Conservation (phyloP, 2,329 filamentous ascomycete species). For the Chlorencoelia australis region DNA sequence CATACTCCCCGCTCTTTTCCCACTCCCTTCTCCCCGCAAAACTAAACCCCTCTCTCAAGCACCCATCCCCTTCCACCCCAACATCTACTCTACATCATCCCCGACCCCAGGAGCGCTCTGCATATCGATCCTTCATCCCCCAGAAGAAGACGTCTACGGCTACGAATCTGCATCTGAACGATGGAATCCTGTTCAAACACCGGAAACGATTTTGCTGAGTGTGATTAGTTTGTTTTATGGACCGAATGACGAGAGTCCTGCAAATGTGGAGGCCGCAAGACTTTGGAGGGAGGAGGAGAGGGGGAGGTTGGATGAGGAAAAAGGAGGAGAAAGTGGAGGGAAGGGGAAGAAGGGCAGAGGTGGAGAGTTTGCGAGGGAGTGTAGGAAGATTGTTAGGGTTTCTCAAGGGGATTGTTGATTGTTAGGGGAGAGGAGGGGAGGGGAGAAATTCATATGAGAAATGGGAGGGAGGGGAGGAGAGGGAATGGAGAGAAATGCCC, state of each 20-base stretch:
- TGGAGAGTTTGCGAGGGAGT: slow-evolving; percentile 64
- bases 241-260: slow-evolving; percentile 91
- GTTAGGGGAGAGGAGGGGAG: too few species aligned
- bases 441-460: too few species aligned
- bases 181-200: slow-evolving; percentile 90
- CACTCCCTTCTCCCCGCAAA: too few species aligned
- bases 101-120: slow-evolving; percentile 69
- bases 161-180: slow-evolving; percentile 87
- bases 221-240: slow-evolving; percentile 88
- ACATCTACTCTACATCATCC: too few species aligned
- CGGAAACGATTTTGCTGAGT: slow-evolving; percentile 85
- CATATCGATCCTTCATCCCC: slow-evolving; percentile 93
- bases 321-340: slow-evolving; percentile 48
- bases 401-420: too few species aligned
- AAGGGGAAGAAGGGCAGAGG: slow-evolving; percentile 24
- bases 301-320: slow-evolving; percentile 34
- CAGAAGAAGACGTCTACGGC: slow-evolving; percentile 86
- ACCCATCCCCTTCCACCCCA: slow-evolving; percentile 84
- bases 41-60: too few species aligned
- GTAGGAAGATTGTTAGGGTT: slow-evolving; percentile 69
- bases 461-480: too few species aligned
- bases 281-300: slow-evolving; percentile 69
- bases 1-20: too few species aligned
- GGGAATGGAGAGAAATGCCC: too few species aligned
- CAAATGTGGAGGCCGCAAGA: slow-evolving; percentile 87